phyloP scores from a whole-genome alignment of 1,284 basidiomycete genomes.

The Ustilago vetiveriae region DNA sequence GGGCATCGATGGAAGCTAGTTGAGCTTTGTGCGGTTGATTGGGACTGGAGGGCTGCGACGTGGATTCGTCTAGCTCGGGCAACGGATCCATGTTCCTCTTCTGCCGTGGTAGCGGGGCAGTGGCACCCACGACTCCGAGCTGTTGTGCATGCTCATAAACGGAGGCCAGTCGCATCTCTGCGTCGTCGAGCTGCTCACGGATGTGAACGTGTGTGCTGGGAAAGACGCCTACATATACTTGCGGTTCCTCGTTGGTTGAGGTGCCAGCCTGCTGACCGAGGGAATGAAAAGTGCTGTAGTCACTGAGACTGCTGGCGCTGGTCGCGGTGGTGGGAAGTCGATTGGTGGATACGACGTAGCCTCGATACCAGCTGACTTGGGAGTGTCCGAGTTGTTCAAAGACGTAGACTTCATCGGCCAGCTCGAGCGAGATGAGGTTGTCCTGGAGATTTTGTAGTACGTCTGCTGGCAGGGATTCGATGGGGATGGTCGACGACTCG shows the following conservation, averaged over 20 bases:
- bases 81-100: constrained; percentile 48
- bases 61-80: constrained; percentile 47
- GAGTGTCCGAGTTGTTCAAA: constrained; percentile 61
- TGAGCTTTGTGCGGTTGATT: constrained; percentile 9
- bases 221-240: constrained; percentile 95
- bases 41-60: constrained; percentile 44
- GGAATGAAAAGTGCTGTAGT: constrained; percentile 51
- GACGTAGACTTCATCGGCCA: constrained; percentile 95
- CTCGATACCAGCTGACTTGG: constrained; percentile 66
- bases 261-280: constrained; percentile 14
- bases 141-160: constrained; percentile 69
- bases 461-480: constrained; percentile 33
- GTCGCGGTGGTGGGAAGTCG: constrained; percentile 43
- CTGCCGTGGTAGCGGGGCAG: constrained; percentile 30
- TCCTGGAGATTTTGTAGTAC: constrained; percentile 40
- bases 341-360: constrained; percentile 79
- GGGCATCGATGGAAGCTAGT: constrained; percentile 17
- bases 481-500: constrained; percentile 29
- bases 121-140: constrained; percentile 51
- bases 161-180: constrained; percentile 82
- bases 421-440: constrained; percentile 66
- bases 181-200: constrained; percentile 86
- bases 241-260: constrained; percentile 70
- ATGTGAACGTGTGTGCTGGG: constrained; percentile 89
- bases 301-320: constrained; percentile 67